Conservation (phyloP, 148 eudicot species). For the Chenopodium berlandieri region DNA sequence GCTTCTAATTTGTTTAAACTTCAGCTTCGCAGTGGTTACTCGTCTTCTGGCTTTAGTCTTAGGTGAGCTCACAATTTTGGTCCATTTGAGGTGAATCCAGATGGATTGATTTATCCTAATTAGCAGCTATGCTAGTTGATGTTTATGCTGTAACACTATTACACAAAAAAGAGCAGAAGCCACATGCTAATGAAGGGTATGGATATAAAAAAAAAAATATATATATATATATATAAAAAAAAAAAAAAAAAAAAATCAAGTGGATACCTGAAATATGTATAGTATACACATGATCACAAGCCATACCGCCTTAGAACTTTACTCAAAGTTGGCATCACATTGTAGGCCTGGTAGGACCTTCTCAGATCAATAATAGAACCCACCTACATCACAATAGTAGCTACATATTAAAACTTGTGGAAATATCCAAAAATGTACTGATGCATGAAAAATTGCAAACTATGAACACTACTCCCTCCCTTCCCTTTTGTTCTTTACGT, state of each 20-base stretch:
- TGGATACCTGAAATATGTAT: conserved; percentile 8
- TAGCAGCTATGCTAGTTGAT: background rate
- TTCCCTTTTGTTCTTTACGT: no score
- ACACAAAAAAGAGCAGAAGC: background rate
- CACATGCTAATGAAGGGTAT: background rate
- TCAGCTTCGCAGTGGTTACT: background rate
- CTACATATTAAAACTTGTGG: background rate
- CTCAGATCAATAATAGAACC: conserved; percentile 94
- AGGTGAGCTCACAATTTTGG: background rate
- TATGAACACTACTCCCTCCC: background rate
- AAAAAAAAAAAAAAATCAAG: background rate
- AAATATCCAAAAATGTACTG: background rate
- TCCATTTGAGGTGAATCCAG: background rate
- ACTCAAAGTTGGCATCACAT: conserved; percentile 88
- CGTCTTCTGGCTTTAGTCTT: background rate
- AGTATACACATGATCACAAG: conserved; percentile 37
- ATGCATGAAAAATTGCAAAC: background rate
- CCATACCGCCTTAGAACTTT: conserved; percentile 89
- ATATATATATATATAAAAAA: no score
- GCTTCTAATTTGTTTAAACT: background rate
- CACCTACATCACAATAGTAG: conserved; percentile 47
- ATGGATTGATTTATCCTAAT: background rate
- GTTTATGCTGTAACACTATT: background rate
- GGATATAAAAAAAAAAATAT: background rate
- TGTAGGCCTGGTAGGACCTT: conserved; percentile 97